Conservation (phyloP, 441 rosid genomes). For the Melastoma candidum region DNA sequence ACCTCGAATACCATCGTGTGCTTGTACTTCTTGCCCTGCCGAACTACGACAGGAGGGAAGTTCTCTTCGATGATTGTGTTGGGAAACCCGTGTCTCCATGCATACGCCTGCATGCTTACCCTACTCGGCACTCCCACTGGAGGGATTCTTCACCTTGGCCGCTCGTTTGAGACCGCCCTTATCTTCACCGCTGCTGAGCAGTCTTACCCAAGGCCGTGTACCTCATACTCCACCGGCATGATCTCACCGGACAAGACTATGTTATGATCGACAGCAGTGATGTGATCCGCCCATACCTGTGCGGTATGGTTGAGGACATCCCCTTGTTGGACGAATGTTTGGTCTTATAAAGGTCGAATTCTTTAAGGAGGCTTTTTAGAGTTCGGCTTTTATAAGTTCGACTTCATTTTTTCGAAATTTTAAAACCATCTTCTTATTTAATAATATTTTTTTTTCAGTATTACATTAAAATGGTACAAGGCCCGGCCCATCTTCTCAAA, state of each 20-base stretch:
- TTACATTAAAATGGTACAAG: too few species aligned
- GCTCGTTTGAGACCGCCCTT: constrained; percentile 59
- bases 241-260: constrained; percentile 78
- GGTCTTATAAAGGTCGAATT: too few species aligned
- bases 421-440: too few species aligned
- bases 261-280: constrained; percentile 75
- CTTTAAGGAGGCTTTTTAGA: too few species aligned
- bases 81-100: constrained; percentile 88
- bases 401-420: too few species aligned
- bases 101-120: constrained; percentile 76
- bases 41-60: constrained; percentile 68
- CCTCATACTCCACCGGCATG: constrained; percentile 50
- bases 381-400: too few species aligned
- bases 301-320: constrained; percentile 53
- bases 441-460: too few species aligned
- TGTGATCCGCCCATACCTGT: constrained; percentile 62
- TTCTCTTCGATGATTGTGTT: constrained; percentile 68
- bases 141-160: constrained; percentile 53
- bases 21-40: constrained; percentile 60
- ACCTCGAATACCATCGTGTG: constrained; percentile 78
- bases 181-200: constrained; percentile 55
- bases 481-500: too few species aligned
- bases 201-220: constrained; percentile 69
- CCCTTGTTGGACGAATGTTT: constrained; percentile 32
- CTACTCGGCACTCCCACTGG: constrained; percentile 54